A percentile compares a stretch with the other conserved stretches of the same genome.
Conservation (phyloP, 208 protist genomes). For the Trypanosoma avium region DNA sequence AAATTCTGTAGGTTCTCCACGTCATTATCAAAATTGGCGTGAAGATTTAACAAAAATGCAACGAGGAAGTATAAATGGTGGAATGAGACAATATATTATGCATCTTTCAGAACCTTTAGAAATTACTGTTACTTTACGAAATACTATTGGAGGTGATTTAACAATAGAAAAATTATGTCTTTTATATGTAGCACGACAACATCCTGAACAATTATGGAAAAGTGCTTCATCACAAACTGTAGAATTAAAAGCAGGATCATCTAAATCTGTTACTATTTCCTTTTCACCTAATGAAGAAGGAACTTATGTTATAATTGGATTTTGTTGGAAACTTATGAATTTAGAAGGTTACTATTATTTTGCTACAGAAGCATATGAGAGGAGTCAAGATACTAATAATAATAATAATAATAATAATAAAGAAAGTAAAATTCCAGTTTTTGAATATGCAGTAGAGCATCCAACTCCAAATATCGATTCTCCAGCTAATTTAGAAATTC, state of each 20-base stretch:
- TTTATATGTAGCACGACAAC: conserved; percentile 51
- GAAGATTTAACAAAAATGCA: conserved; percentile 6
- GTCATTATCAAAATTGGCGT: neutral
- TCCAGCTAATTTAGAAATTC: conserved; percentile 63
- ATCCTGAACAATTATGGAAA: conserved; percentile 69
- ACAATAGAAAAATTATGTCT: conserved; percentile 51
- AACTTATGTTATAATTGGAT: conserved; percentile 72
- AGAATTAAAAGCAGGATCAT: conserved; percentile 30
- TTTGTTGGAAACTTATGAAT: conserved; percentile 59
- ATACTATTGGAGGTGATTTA: conserved; percentile 56
- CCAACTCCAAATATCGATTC: conserved; percentile 55
- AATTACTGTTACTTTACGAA: conserved; percentile 59
- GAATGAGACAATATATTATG: conserved; percentile 32
- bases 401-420: conserved; percentile 35
- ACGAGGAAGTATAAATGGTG: neutral
- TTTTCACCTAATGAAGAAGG: conserved; percentile 63
- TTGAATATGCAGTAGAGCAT: conserved; percentile 76
- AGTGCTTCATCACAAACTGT: conserved; percentile 62
- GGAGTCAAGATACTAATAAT: neutral
- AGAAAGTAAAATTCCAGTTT: neutral
- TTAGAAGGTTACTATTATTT: conserved; percentile 87
- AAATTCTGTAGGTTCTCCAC: neutral
- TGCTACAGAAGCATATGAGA: conserved; percentile 30
- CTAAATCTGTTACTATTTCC: conserved; percentile 40
- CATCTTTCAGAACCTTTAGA: conserved; percentile 60